These are phyloP conservation scores for Teunomyces atbi DNA, from an alignment of 805 yeast species.

Conservation along the genomic window DNA sequence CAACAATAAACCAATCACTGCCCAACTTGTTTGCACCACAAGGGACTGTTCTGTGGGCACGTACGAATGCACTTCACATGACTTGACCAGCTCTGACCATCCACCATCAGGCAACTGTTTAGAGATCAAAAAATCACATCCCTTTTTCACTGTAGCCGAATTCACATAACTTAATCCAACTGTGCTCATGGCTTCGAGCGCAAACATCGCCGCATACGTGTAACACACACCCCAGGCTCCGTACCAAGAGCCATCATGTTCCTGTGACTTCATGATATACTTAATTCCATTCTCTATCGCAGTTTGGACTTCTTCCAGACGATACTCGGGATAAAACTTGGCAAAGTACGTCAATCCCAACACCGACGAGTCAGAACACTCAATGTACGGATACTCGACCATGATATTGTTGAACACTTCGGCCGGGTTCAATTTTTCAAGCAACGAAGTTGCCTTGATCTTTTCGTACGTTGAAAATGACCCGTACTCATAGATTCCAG, in stretches of 20 bases:
- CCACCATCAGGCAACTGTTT: conserved; percentile 90
- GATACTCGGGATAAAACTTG: conserved; percentile 60
- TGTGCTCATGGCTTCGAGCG: conserved; percentile 82
- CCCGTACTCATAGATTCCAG: conserved; percentile 77
- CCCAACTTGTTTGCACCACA: conserved; percentile 94
- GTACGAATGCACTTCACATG: conserved; percentile 78
- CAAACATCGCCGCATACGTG: conserved; percentile 97
- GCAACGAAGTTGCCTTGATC: conserved; percentile 72
- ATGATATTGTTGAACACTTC: conserved; percentile 97
- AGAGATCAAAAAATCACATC: conserved; percentile 79
- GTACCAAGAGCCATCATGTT: conserved; percentile 90
- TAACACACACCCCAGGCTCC: conserved; percentile 98
- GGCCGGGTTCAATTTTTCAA: conserved; percentile 89
- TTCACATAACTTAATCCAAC: conserved; percentile 64
- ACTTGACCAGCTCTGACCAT: conserved; percentile 94
- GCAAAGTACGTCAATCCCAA: conserved; percentile 81
- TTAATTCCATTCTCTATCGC: conserved; percentile 73
- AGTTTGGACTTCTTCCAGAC: conserved; percentile 58
- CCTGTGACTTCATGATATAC: conserved; percentile 69
- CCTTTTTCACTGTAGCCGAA: conserved; percentile 60
- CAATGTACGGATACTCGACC: conserved; percentile 98
- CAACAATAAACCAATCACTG: conserved; percentile 71
- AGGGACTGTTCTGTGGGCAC: conserved; percentile 63
- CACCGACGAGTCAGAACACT: conserved; percentile 94
- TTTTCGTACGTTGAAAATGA: conserved; percentile 90